phyloP scores from a whole-genome alignment of 2,329 filamentous ascomycete genomes.

The Colletotrichum paranaense region DNA sequence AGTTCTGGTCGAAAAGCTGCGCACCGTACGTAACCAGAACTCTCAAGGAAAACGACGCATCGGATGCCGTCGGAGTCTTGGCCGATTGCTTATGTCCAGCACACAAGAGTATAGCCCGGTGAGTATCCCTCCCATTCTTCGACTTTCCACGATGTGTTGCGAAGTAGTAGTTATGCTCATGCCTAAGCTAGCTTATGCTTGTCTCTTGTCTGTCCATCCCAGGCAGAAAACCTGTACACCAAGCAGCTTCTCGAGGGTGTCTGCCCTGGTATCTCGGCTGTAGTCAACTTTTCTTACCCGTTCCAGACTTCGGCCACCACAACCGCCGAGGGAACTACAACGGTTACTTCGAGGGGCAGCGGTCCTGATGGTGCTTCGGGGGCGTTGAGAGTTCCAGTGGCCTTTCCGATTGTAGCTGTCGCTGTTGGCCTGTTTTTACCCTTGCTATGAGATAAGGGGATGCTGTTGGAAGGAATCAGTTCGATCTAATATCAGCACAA shows the following conservation, averaged over 20 bases:
- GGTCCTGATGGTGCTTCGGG: constrained; percentile 14
- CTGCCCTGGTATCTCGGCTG: background rate
- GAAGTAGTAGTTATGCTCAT: background rate
- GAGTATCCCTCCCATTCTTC: background rate
- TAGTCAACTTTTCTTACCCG: background rate
- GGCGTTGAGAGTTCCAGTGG: background rate
- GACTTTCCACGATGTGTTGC: no score
- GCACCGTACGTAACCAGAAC: constrained; percentile 1
- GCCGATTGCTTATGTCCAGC: constrained; percentile 1
- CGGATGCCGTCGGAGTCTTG: background rate
- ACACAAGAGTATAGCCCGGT: constrained; percentile 8
- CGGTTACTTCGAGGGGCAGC: background rate
- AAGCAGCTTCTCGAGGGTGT: constrained; percentile 21
- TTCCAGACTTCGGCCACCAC: background rate
- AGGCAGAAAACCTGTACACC: constrained; percentile 11
- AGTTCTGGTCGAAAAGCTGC: background rate
- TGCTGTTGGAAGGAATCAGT: no score
- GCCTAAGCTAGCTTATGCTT: background rate
- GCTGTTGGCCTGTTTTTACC: background rate
- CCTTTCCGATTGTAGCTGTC: background rate
- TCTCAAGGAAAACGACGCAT: background rate
- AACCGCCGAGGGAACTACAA: background rate
- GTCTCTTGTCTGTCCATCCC: background rate
- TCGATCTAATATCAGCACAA: no score
- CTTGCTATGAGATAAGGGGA: background rate